Conservation (phyloP, 2,329 filamentous ascomycete genomes). For the Colletotrichum navitas region DNA sequence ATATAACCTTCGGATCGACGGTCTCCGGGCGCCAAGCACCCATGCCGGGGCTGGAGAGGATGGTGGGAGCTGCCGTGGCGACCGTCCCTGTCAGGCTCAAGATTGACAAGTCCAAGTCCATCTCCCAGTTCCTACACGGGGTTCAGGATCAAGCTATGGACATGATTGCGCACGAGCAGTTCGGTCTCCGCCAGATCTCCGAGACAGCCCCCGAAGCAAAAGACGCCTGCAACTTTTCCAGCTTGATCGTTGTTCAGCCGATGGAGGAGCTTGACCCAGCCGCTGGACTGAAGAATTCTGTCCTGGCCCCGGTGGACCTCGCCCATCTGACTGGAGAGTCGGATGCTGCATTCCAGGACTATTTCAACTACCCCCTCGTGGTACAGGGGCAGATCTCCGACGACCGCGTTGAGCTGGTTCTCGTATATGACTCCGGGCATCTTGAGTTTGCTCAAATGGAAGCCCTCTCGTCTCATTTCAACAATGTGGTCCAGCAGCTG, state of each 20-base stretch:
- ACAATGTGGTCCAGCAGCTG: conserved; percentile 41
- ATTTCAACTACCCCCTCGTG: conserved; percentile 33
- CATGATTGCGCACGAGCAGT: conserved; percentile 47
- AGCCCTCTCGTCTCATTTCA: conserved; percentile 40
- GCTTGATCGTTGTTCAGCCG: conserved; percentile 11
- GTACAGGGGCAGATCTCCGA: conserved; percentile 24
- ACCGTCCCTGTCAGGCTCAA: conserved; percentile 28
- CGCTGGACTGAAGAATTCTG: background rate
- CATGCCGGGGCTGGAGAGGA: conserved; percentile 40
- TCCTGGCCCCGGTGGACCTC: conserved; percentile 2
- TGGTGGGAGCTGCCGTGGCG: conserved; percentile 48
- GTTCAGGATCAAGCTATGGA: conserved; percentile 48
- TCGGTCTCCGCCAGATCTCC: conserved; percentile 49
- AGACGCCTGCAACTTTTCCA: conserved; percentile 15
- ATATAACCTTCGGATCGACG: conserved; percentile 56
- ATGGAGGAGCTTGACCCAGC: background rate
- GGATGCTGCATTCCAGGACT: conserved; percentile 14
- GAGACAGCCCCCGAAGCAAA: conserved; percentile 6
- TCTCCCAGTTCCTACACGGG: conserved; percentile 38
- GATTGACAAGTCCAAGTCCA: conserved; percentile 30
- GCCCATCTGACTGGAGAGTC: background rate
- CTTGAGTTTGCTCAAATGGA: conserved; percentile 34
- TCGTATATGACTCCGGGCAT: conserved; percentile 30
- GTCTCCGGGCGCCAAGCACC: conserved; percentile 48
- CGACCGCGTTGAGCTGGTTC: conserved; percentile 7